Conservation (phyloP, 768 basidiomycete genomes). For the Nevesoporus exiguus region DNA sequence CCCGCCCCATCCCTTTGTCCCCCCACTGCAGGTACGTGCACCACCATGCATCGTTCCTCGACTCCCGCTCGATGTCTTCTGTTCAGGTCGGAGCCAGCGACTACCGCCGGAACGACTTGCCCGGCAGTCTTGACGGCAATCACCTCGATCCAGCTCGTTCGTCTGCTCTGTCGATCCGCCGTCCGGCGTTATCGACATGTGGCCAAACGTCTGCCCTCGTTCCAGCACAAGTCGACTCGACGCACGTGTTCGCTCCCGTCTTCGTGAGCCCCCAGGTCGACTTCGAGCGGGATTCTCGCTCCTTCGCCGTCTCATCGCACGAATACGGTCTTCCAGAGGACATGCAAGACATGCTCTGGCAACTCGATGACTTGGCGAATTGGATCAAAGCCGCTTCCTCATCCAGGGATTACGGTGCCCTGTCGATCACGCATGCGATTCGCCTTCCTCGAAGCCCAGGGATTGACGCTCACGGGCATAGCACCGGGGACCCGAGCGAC, state of each 20-base stretch:
- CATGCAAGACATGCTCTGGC: conserved; percentile 24
- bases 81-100: not conserved
- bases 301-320: not conserved
- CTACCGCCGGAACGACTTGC: not conserved
- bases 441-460: not conserved
- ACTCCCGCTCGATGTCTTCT: not conserved
- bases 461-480: too few species aligned
- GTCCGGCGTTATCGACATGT: conserved; percentile 8
- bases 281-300: not conserved
- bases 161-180: conserved; percentile 15
- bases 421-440: not conserved
- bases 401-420: conserved; percentile 4
- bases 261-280: conserved; percentile 4
- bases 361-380: conserved; percentile 28
- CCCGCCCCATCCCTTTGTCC: not conserved
- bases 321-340: conserved; percentile 25
- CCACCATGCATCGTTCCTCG: not conserved
- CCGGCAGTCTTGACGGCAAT: not conserved
- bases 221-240: conserved; percentile 12
- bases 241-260: conserved; percentile 16
- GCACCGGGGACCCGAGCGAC: not conserved
- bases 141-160: not conserved
- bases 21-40: not conserved
- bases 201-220: conserved; percentile 10
- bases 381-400: conserved; percentile 25